A percentile compares a stretch with the other conserved stretches of the same genome.
These are phyloP conservation scores for Lipomyces mesembrius DNA, from an alignment of 805 yeast species.

Conservation along the genomic window DNA sequence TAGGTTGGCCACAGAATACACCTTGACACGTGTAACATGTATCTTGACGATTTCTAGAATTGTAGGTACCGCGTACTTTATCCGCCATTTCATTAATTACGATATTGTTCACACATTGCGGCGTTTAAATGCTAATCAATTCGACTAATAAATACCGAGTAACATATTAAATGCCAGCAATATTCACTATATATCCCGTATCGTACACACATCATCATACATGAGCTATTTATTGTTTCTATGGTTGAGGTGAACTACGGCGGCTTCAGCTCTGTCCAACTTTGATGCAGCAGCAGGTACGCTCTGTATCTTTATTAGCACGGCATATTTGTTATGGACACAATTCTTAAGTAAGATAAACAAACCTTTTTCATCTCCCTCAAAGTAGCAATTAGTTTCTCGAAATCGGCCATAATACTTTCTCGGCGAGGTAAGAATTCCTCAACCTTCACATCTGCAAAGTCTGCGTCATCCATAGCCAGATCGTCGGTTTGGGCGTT, in stretches of 20 bases:
- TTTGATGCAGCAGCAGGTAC: slow-evolving; percentile 23
- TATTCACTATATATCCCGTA: neutral
- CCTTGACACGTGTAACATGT: no score
- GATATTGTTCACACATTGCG: no score
- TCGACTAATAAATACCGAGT: neutral
- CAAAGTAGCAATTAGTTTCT: slow-evolving; percentile 17
- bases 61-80: no score
- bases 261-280: slow-evolving; percentile 31
- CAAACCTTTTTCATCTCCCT: slow-evolving; percentile 32
- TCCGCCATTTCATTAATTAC: no score
- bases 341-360: neutral
- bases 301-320: slow-evolving; percentile 9
- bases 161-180: neutral
- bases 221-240: neutral
- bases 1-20: no score
- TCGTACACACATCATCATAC: neutral
- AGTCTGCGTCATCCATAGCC: slow-evolving; percentile 9
- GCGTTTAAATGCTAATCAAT: no score
- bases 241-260: slow-evolving; percentile 17
- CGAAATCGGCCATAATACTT: slow-evolving; percentile 17
- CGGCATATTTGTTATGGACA: neutral
- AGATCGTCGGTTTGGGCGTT: neutral
- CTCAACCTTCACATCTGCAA: slow-evolving; percentile 3
- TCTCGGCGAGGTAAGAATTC: slow-evolving; percentile 20
- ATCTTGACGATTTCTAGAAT: no score